These are phyloP conservation scores for Pseudonitzschia multistriata DNA, from an alignment of 108 stramenopile genomes.

Conservation along the genomic window DNA sequence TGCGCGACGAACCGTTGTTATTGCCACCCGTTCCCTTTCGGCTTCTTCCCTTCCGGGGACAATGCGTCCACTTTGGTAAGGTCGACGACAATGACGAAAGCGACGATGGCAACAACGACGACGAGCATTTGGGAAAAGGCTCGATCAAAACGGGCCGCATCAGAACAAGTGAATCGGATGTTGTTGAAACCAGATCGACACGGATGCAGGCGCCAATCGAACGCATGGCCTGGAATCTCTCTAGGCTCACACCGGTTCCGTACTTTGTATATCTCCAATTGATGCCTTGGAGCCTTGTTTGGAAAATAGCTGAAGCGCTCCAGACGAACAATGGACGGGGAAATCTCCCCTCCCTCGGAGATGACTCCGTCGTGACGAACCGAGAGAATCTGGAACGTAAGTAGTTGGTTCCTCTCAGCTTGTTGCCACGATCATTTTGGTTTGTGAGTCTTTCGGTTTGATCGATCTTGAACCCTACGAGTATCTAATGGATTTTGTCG, in stretches of 20 bases:
- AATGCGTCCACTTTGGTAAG: background rate
- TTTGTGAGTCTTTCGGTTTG: no score
- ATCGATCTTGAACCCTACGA: background rate
- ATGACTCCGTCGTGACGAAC: background rate
- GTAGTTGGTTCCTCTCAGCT: background rate
- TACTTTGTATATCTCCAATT: constrained; percentile 35
- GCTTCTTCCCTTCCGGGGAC: background rate
- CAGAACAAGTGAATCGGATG: background rate
- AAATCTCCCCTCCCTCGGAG: constrained; percentile 41
- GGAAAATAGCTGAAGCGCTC: constrained; percentile 39
- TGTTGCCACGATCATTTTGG: no score
- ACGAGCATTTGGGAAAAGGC: background rate
- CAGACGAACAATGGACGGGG: constrained; percentile 34
- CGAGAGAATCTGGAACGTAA: constrained; percentile 12
- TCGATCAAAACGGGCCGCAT: no score
- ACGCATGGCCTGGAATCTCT: constrained; percentile 21
- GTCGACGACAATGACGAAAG: background rate
- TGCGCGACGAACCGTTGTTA: constrained; percentile 15
- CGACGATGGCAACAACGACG: background rate
- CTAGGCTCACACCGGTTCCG: constrained; percentile 32
- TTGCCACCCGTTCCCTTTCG: background rate
- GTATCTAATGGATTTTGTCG: constrained; percentile 5
- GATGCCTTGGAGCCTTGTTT: constrained; percentile 68
- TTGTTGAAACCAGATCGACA: background rate
- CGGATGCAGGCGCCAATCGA: background rate